phyloP scores from a whole-genome alignment of 495 filamentous ascomycete species.

The Daldinia childiae region DNA sequence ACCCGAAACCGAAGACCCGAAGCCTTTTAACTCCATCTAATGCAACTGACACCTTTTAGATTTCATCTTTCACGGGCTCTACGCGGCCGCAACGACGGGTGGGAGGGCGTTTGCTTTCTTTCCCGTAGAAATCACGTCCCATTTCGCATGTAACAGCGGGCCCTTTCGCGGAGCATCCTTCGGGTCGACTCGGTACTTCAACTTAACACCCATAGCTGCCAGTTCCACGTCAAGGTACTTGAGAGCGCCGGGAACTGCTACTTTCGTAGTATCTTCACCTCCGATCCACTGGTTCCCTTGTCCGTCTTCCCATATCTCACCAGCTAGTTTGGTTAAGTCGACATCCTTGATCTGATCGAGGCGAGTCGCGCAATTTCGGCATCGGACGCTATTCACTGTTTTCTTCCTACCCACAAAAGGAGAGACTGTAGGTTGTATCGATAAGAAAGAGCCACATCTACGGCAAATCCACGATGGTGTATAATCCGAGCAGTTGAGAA shows the following conservation, averaged over 20 bases:
- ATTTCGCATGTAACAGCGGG: slow-evolving; percentile 47
- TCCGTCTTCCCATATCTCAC: slow-evolving; percentile 91
- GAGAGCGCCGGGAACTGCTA: slow-evolving; percentile 91
- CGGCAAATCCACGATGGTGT: slow-evolving; percentile 87
- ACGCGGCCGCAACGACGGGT: slow-evolving; percentile 27
- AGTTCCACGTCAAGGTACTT: slow-evolving; percentile 95
- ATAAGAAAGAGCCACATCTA: slow-evolving; percentile 86
- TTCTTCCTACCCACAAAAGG: slow-evolving; percentile 69
- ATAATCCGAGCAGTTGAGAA: slow-evolving; percentile 96
- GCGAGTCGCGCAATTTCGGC: slow-evolving; percentile 79
- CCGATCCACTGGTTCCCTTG: slow-evolving; percentile 81
- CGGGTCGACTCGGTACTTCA: slow-evolving; percentile 85
- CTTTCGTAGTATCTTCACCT: slow-evolving; percentile 87
- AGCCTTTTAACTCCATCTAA: slow-evolving; percentile 34
- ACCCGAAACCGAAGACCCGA: slow-evolving; percentile 14
- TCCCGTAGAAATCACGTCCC: slow-evolving; percentile 34
- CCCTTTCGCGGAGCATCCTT: slow-evolving; percentile 58
- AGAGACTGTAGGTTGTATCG: slow-evolving; percentile 79
- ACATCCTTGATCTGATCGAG: slow-evolving; percentile 64
- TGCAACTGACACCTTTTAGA: slow-evolving; percentile 15
- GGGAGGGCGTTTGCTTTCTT: slow-evolving; percentile 41
- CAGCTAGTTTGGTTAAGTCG: slow-evolving; percentile 67
- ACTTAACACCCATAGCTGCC: slow-evolving; percentile 88
- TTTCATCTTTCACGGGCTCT: background rate
- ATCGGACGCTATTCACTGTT: slow-evolving; percentile 70